Conservation (phyloP, 768 basidiomycete species). For the Calocera viscosa region DNA sequence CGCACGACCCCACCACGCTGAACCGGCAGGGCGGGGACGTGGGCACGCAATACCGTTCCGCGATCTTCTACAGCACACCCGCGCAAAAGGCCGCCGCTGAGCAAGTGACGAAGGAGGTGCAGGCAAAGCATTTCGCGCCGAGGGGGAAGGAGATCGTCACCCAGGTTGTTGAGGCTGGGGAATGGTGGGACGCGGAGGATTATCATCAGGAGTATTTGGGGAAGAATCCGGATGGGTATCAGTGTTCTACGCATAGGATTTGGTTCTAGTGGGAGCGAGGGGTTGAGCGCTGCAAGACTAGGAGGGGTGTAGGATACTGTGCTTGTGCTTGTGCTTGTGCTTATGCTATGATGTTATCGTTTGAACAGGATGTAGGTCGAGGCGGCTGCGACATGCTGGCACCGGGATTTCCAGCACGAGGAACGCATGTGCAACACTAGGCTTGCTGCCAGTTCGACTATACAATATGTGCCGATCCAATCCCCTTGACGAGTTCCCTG, state of each 20-base stretch:
- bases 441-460: too few relatives aligned
- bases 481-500: too few relatives aligned
- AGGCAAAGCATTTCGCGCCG: constrained; percentile 67
- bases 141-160: constrained; percentile 67
- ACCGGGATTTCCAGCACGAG: too few relatives aligned
- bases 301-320: not conserved
- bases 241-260: constrained; percentile 69
- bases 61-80: constrained; percentile 65
- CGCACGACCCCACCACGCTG: constrained; percentile 79
- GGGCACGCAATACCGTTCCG: constrained; percentile 86
- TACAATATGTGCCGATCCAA: too few relatives aligned
- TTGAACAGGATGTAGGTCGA: too few relatives aligned
- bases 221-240: constrained; percentile 80
- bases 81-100: constrained; percentile 64
- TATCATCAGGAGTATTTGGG: constrained; percentile 42
- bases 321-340: not conserved
- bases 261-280: not conserved
- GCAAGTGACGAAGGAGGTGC: constrained; percentile 68
- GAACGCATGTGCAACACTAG: too few relatives aligned
- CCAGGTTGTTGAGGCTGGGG: constrained; percentile 49
- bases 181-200: constrained; percentile 51
- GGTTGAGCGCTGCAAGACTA: not conserved
- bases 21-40: constrained; percentile 66
- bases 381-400: too few relatives aligned
- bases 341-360: too few relatives aligned